phyloP scores from a whole-genome alignment of 805 yeast species.

The Dipodascus geniculatus region DNA sequence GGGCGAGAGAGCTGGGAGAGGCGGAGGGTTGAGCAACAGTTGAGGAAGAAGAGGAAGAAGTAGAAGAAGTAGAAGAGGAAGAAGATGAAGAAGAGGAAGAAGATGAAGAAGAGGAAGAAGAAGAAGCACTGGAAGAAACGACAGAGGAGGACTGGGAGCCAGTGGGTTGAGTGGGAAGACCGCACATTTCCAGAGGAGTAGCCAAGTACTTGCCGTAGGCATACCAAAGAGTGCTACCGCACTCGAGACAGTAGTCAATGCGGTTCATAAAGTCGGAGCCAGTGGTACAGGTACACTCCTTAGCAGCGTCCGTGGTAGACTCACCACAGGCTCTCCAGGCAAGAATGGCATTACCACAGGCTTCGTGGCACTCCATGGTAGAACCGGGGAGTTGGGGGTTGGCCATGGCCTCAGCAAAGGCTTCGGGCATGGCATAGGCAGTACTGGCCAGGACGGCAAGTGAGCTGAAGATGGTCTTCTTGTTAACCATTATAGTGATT shows the following conservation, averaged over 20 bases:
- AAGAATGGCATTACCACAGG: conserved; percentile 1
- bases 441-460: no score
- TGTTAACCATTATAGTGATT: background rate
- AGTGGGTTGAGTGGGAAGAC: background rate
- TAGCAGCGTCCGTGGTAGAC: background rate
- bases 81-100: background rate
- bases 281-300: background rate
- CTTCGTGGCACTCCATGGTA: background rate
- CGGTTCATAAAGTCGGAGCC: background rate
- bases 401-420: conserved; percentile 3
- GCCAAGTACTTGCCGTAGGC: background rate
- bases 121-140: background rate
- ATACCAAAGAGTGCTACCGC: background rate
- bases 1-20: background rate
- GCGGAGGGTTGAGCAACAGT: background rate
- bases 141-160: background rate
- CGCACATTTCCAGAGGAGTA: background rate
- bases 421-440: conserved; percentile 4
- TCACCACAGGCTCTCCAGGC: background rate
- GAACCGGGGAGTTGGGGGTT: conserved; percentile 3
- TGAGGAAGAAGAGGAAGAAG: background rate
- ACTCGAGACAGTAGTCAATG: conserved; percentile 3
- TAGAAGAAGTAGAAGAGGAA: background rate
- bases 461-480: background rate
- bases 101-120: background rate